Conservation (phyloP, 2,329 filamentous ascomycete species). For the Sphaerulina musiva region DNA sequence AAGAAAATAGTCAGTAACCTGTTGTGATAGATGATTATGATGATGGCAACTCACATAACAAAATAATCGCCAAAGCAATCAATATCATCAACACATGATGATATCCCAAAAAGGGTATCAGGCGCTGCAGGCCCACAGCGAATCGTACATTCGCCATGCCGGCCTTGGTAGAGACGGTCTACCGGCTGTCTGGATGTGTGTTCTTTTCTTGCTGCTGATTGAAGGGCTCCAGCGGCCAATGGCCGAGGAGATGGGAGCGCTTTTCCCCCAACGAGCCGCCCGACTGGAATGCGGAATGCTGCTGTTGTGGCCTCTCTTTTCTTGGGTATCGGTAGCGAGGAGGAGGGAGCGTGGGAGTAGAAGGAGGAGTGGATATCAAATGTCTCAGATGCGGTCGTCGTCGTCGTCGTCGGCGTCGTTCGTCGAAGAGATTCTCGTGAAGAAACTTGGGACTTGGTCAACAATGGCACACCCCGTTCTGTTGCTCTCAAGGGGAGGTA, state of each 20-base stretch:
- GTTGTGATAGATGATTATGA: neutral
- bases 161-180: constrained; percentile 32
- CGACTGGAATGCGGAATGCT: constrained; percentile 12
- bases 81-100: constrained; percentile 94
- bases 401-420: neutral
- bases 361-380: neutral
- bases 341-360: neutral
- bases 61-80: constrained; percentile 86
- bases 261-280: constrained; percentile 9
- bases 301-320: neutral
- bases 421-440: neutral
- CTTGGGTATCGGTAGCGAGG: neutral
- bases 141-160: constrained; percentile 46
- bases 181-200: constrained; percentile 29
- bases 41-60: constrained; percentile 66
- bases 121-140: constrained; percentile 48
- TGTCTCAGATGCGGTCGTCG: neutral
- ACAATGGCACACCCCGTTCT: neutral
- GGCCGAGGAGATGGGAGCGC: constrained; percentile 23
- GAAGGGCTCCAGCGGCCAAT: constrained; percentile 20
- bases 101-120: constrained; percentile 60
- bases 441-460: neutral
- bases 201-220: neutral
- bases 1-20: constrained; percentile 9
- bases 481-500: neutral